These are phyloP conservation scores for Yamadazyma tumulicola DNA, from an alignment of 805 yeast species.

Conservation along the genomic window DNA sequence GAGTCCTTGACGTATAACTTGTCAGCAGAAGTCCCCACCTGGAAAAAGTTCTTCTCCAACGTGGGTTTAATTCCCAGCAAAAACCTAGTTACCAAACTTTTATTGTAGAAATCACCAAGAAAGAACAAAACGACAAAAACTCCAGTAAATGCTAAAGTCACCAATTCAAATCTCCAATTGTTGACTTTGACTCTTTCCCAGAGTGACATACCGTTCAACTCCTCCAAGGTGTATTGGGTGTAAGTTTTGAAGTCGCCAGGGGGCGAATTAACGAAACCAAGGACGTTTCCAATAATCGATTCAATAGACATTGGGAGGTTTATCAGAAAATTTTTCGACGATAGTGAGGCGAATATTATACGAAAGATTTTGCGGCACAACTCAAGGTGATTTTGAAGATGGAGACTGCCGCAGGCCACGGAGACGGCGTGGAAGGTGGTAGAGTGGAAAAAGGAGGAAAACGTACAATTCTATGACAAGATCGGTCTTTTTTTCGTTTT, in stretches of 20 bases:
- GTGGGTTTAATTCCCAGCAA: conserved; percentile 48
- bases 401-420: too few relatives aligned
- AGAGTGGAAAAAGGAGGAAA: too few relatives aligned
- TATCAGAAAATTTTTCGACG: background rate
- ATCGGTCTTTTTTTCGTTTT: too few relatives aligned
- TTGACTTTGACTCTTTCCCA: conserved; percentile 54
- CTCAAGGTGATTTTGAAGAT: background rate
- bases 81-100: conserved; percentile 49
- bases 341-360: background rate
- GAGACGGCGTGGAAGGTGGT: too few relatives aligned
- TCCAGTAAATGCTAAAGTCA: conserved; percentile 50
- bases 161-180: conserved; percentile 75
- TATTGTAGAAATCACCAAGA: conserved; percentile 60
- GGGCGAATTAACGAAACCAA: too few relatives aligned
- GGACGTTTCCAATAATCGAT: background rate
- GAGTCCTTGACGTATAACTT: conserved; percentile 58
- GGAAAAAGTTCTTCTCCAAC: conserved; percentile 67
- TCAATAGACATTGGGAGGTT: background rate
- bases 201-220: conserved; percentile 57
- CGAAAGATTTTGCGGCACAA: background rate
- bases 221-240: conserved; percentile 41
- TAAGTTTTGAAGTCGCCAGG: too few relatives aligned
- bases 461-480: too few relatives aligned
- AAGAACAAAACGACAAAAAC: conserved; percentile 49
- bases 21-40: conserved; percentile 59